These are phyloP conservation scores for Boletus fagicola DNA, from an alignment of 768 basidiomycete genomes.

Conservation along the genomic window DNA sequence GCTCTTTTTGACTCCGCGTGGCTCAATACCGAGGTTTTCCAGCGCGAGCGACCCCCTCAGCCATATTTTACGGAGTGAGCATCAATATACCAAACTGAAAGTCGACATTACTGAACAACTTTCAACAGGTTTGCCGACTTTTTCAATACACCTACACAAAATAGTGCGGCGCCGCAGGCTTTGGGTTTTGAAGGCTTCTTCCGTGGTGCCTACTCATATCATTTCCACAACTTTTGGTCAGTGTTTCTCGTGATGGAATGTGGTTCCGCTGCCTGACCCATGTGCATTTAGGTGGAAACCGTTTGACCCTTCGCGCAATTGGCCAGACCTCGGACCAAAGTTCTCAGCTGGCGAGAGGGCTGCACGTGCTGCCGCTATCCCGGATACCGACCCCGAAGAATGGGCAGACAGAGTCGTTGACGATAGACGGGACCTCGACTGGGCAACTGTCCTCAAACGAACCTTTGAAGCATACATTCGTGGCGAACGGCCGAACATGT, in stretches of 20 bases:
- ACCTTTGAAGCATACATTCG: conserved; percentile 93
- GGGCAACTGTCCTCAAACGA: conserved; percentile 93
- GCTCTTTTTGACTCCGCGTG: conserved; percentile 97
- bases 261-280: neutral
- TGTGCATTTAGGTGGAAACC: conserved; percentile 79
- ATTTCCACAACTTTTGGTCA: conserved; percentile 93
- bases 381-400: conserved; percentile 33
- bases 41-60: conserved; percentile 89
- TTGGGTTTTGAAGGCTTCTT: conserved; percentile 96
- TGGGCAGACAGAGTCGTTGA: conserved; percentile 47
- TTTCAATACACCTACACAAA: conserved; percentile 73
- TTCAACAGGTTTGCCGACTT: conserved; percentile 75
- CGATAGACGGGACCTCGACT: conserved; percentile 81
- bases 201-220: conserved; percentile 92
- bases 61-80: conserved; percentile 86
- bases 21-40: conserved; percentile 91
- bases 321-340: conserved; percentile 84
- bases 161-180: conserved; percentile 80
- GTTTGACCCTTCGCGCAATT: conserved; percentile 91
- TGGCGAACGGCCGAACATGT: conserved; percentile 92
- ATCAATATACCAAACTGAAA: neutral
- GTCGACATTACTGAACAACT: neutral
- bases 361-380: conserved; percentile 48
- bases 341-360: conserved; percentile 75
- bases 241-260: conserved; percentile 20